Base-by-base conservation (phyloP, 352 stramenopile species). In the Hyaloperonospora arabidopsidis region DNA sequence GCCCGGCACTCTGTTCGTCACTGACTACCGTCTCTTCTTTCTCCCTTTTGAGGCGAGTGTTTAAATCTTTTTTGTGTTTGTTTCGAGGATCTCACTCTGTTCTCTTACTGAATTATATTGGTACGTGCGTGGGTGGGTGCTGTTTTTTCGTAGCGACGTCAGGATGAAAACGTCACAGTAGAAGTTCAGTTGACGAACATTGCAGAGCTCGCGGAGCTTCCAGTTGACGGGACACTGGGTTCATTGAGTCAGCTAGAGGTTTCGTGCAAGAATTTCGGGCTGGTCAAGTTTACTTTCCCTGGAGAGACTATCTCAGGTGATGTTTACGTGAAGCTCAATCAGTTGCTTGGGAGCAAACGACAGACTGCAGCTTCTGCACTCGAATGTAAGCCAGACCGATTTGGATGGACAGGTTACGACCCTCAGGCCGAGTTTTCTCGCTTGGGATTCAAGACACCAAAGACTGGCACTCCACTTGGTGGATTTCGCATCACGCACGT, bases 211-310 rank as follows among this genome's bases (percentile, higher is more conserved):
- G 79, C 75, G 6, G 83, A 90, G 38, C 67, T 74, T 5, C 70
- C 71, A 3, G 63, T 76, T 17, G 67, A 54, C 39, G 65, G 58
- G 34, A 84, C 72, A 48, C 61, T 59, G 7, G 70, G 68, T 1
- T 57, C 69, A 23, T 74, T 77, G 70, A 86, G 72, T 50, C 77
- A 87, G 52, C 61, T 93, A 40, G 80, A 93, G 65, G 67, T 93
- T 53, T 79, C 83, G 39, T 91, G 80, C 73, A 93, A 93, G 58
- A 93, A 90, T 52, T 91, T 93, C 57, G 72, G 87, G 48, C 70
- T 93, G 35, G 54, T 90, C 19, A 85, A 81, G 40, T 88, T 91
- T 45, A 79, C 80, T 34, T 91, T 91, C 32, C 76, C 79, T 0
- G 74, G 67, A 23, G 79, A 91, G 22, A 46, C 69, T 2, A 77